Evolutionary conservation across 1,284 basidiomycete genomes (phyloP), one percentile per base, ranked within the genome.

Genomic region (Anthracocystis panici-leucophaei): DNA sequence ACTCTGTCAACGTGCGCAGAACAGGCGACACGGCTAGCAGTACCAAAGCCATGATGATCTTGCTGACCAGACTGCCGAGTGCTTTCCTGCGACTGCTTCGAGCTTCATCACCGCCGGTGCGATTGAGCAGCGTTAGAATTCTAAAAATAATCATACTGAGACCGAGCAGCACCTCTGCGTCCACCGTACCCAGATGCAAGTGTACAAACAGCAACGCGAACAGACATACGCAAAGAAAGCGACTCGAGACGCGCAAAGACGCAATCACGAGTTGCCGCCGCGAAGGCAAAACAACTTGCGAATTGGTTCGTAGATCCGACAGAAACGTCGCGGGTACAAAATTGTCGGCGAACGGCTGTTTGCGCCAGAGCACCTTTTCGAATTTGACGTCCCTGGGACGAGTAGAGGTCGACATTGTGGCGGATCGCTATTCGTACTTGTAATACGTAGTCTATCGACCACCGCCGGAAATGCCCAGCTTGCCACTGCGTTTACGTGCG

Each of bases 11-110:
- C 1, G 95, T 97, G 73, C 92, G 90, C 62, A 99, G 87, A 5
- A 98, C 92, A 1, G 97, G 97, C 0, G 95, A 92, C 46, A 98
- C 88, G 6, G 95, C 91, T 86, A 96, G 90, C 60, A 99, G 88
- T 3, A 93, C 90, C 7, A 98, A 89, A 78, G 95, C 92, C 61
- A 96, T 92, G 55, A 98, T 88, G 7, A 68, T 7, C 18, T 78
- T 63, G 12, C 68, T 58, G 9, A 77, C 56, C 7, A 74, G 29
- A 1, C 42, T 52, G n/a, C 38, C 45, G 8, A 53, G 53, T 7
- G 51, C 48, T n/a, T 56, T 49, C n/a, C 33, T 41, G 23, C 41
- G 25, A 9, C 57, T 21, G 23, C 7, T 40, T 6, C 5, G 12
- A 9, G 16, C 7, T 18, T 7, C 16, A n/a, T 4, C 4, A 5